phyloP scores from a whole-genome alignment of 331 rosid genomes.

The Telfairia occidentalis region DNA sequence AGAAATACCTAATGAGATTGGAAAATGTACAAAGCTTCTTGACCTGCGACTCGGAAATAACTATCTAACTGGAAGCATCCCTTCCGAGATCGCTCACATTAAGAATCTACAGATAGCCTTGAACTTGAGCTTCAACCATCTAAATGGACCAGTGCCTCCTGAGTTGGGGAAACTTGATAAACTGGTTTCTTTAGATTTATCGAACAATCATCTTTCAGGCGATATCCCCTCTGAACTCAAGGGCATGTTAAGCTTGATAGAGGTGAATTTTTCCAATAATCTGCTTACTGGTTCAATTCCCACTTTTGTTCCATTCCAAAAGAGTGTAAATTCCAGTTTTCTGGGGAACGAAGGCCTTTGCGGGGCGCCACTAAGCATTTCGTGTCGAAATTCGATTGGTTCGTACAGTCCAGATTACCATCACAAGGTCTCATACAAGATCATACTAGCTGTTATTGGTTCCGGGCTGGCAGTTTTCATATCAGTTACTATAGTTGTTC shows the following conservation, averaged over 20 bases:
- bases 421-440: conserved; percentile 84
- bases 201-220: conserved; percentile 75
- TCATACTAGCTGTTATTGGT: conserved; percentile 76
- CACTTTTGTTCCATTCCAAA: conserved; percentile 76
- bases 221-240: conserved; percentile 61
- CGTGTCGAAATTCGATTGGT: conserved; percentile 42
- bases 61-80: conserved; percentile 72
- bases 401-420: conserved; percentile 36
- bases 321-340: conserved; percentile 76
- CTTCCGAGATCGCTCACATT: conserved; percentile 85
- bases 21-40: conserved; percentile 75
- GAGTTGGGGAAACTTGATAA: conserved; percentile 92
- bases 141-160: conserved; percentile 62
- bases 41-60: conserved; percentile 79
- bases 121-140: conserved; percentile 87
- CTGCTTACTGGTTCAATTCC: conserved; percentile 74
- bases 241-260: conserved; percentile 97
- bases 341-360: conserved; percentile 77
- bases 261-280: conserved; percentile 94
- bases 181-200: conserved; percentile 86
- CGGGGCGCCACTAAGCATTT: conserved; percentile 71
- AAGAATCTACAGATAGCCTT: conserved; percentile 93
- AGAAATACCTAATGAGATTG: conserved; percentile 85
- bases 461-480: conserved; percentile 79
- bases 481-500: conserved; percentile 72